phyloP scores from a whole-genome alignment of 805 yeast genomes.

The Monosporozyma solicola region DNA sequence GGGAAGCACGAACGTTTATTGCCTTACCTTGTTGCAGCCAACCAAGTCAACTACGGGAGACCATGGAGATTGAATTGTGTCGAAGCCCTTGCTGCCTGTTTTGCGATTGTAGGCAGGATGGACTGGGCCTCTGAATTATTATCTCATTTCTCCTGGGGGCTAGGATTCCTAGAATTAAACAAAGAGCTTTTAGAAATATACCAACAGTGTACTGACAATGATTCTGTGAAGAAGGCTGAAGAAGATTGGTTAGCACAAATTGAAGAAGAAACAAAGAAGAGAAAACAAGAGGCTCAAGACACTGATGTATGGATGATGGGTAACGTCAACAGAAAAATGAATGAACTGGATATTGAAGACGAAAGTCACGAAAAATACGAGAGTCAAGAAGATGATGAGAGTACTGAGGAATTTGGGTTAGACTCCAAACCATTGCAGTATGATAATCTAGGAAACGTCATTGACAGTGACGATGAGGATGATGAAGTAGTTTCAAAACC shows the following conservation, averaged over 20 bases:
- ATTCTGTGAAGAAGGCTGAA: constrained; percentile 63
- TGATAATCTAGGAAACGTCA: constrained; percentile 20
- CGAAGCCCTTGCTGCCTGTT: constrained; percentile 94
- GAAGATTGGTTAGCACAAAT: constrained; percentile 60
- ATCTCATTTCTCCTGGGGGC: constrained; percentile 87
- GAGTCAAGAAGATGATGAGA: constrained; percentile 15
- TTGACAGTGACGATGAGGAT: constrained; percentile 21
- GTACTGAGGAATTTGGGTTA: constrained; percentile 7
- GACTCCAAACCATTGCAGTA: constrained; percentile 7
- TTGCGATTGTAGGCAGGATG: constrained; percentile 82
- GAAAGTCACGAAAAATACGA: constrained; percentile 13
- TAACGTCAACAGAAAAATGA: constrained; percentile 49
- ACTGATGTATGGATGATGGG: constrained; percentile 75
- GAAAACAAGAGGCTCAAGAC: constrained; percentile 44
- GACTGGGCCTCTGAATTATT: constrained; percentile 83
- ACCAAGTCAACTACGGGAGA: constrained; percentile 92
- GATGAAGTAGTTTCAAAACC: constrained; percentile 8
- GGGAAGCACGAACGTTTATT: constrained; percentile 78
- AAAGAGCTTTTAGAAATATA: constrained; percentile 68
- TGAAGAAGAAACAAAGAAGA: constrained; percentile 55
- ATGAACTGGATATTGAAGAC: constrained; percentile 7
- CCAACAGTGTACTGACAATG: constrained; percentile 72
- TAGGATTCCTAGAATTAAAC: constrained; percentile 75
- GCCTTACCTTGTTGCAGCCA: constrained; percentile 92
- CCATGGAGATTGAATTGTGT: constrained; percentile 96